Percentiles rank a stretch among this genome's conserved stretches.
Conservation (phyloP, 176 grass and related monocot genomes). For the Aegilops bicornis region DNA sequence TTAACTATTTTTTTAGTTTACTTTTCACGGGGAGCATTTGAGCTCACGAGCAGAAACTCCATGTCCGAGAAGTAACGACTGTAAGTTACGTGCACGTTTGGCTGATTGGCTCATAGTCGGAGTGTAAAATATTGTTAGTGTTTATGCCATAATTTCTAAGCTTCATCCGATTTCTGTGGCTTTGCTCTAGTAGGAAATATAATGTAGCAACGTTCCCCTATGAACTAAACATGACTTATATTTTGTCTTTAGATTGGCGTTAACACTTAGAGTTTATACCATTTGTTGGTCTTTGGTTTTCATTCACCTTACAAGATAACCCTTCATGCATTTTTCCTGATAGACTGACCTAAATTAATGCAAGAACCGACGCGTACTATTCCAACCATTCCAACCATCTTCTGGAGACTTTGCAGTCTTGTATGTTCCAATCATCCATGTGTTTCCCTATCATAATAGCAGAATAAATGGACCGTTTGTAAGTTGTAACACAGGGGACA, state of each 20-base stretch:
- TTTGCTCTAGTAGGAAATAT: not conserved
- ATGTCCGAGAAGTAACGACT: not conserved
- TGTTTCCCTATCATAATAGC: not conserved
- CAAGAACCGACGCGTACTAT: not conserved
- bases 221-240: not conserved
- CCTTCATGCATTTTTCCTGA: constrained; percentile 10
- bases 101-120: not conserved
- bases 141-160: not conserved
- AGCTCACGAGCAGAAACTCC: too few relatives aligned
- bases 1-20: too few relatives aligned
- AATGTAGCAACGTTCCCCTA: not conserved
- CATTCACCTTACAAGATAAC: not conserved
- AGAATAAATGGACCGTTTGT: not conserved
- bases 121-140: not conserved
- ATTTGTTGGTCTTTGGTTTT: not conserved
- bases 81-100: not conserved
- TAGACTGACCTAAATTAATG: constrained; percentile 4
- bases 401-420: not conserved
- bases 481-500: not conserved
- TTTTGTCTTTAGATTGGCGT: not conserved
- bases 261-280: not conserved
- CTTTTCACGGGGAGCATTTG: too few relatives aligned
- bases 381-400: not conserved
- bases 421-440: not conserved
- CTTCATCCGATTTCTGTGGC: too few relatives aligned